These are phyloP conservation scores for Kodamaea kaohsiungensis DNA, from an alignment of 805 yeast species.

Conservation along the genomic window DNA sequence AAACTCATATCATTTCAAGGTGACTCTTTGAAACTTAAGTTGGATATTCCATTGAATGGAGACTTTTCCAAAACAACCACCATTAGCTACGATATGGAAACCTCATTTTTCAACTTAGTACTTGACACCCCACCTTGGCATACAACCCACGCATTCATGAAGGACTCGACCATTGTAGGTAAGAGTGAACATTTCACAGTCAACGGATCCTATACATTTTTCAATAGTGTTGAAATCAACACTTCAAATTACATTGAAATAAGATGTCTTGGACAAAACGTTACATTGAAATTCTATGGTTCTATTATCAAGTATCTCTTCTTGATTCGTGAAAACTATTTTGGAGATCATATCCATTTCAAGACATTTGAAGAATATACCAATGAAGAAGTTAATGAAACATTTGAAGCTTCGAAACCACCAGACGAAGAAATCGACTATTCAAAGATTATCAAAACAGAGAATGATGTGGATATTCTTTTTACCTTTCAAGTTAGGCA, in stretches of 20 bases:
- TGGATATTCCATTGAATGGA: slow-evolving; percentile 60
- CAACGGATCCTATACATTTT: slow-evolving; percentile 66
- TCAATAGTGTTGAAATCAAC: slow-evolving; percentile 57
- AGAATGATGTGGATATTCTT: slow-evolving; percentile 77
- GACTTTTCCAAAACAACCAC: slow-evolving; percentile 53
- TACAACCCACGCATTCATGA: slow-evolving; percentile 72
- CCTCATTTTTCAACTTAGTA: slow-evolving; percentile 61
- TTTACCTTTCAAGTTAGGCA: slow-evolving; percentile 68
- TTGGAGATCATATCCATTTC: slow-evolving; percentile 84
- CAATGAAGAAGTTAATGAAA: slow-evolving; percentile 5
- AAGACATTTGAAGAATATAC: slow-evolving; percentile 84
- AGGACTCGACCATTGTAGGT: slow-evolving; percentile 60
- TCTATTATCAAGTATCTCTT: slow-evolving; percentile 73
- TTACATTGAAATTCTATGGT: slow-evolving; percentile 76
- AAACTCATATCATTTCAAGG: slow-evolving; percentile 76
- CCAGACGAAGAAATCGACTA: slow-evolving; percentile 23
- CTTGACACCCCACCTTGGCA: slow-evolving; percentile 92
- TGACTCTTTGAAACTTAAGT: slow-evolving; percentile 45
- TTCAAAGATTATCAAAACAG: slow-evolving; percentile 46
- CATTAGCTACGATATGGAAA: slow-evolving; percentile 49
- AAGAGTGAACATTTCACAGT: slow-evolving; percentile 60
- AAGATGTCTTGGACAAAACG: slow-evolving; percentile 62
- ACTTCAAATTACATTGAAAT: slow-evolving; percentile 70
- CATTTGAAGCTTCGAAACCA: neutral
- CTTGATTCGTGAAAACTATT: slow-evolving; percentile 80